These are phyloP conservation scores for Boletus smithii DNA, from an alignment of 1,284 basidiomycete species.

Conservation along the genomic window DNA sequence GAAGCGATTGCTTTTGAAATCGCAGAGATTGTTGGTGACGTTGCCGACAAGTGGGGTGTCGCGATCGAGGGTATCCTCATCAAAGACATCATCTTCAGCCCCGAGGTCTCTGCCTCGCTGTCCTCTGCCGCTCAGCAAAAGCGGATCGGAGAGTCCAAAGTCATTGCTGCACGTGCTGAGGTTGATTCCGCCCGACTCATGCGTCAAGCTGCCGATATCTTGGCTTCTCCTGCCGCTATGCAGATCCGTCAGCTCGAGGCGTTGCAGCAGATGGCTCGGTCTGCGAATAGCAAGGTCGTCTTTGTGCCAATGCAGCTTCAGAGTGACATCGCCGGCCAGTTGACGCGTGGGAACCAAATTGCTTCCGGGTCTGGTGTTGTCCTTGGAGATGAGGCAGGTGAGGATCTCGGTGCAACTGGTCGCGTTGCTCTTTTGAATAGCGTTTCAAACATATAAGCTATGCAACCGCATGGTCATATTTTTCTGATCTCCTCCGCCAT, in stretches of 20 bases:
- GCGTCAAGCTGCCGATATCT: constrained; percentile 90
- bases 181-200: constrained; percentile 93
- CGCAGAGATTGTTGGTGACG: constrained; percentile 87
- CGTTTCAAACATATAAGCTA: constrained; percentile 41
- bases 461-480: not conserved
- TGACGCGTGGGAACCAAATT: constrained; percentile 31
- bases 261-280: constrained; percentile 69
- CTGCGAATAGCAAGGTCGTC: constrained; percentile 80
- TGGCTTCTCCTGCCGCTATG: constrained; percentile 93
- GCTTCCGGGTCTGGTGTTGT: constrained; percentile 38
- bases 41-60: constrained; percentile 92
- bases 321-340: constrained; percentile 59
- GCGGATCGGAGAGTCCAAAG: constrained; percentile 92
- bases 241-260: constrained; percentile 95
- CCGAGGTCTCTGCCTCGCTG: constrained; percentile 88
- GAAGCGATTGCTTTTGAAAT: constrained; percentile 96
- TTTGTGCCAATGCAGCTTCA: constrained; percentile 93
- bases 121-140: constrained; percentile 94
- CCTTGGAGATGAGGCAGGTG: constrained; percentile 43
- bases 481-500: not conserved
- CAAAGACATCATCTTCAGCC: constrained; percentile 90
- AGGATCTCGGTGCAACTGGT: constrained; percentile 43
- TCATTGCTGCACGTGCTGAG: constrained; percentile 94
- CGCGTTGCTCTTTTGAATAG: constrained; percentile 55
- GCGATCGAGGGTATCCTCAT: constrained; percentile 92